A percentile compares a stretch with the other conserved stretches of the same genome.
phyloP scores from a whole-genome alignment of 2,329 filamentous ascomycete species.

The Pseudocercospora eumusae region DNA sequence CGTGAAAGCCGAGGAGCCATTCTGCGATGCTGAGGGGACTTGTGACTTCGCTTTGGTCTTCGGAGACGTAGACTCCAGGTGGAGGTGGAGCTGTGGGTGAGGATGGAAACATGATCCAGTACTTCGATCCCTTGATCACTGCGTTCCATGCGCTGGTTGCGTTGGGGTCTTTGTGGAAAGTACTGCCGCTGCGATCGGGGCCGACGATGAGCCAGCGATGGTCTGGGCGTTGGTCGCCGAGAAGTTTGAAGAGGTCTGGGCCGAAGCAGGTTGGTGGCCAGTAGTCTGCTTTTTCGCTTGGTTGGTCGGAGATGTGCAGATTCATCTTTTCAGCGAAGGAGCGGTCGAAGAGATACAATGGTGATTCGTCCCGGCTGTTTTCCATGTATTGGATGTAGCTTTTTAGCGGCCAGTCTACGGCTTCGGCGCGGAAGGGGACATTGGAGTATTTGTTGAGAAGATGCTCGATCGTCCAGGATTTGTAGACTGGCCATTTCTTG shows the following conservation, averaged over 20 bases:
- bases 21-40: slow-evolving; percentile 94
- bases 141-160: slow-evolving; percentile 88
- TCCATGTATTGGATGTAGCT: slow-evolving; percentile 82
- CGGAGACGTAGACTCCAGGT: slow-evolving; percentile 85
- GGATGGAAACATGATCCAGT: slow-evolving; percentile 98
- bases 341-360: slow-evolving; percentile 88
- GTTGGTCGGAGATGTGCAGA: slow-evolving; percentile 54
- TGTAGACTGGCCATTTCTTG: slow-evolving; percentile 75
- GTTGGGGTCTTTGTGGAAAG: slow-evolving; percentile 80
- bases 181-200: slow-evolving; percentile 82
- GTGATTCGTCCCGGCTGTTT: slow-evolving; percentile 71
- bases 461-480: slow-evolving; percentile 69
- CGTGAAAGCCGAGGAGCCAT: slow-evolving; percentile 88
- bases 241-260: slow-evolving; percentile 76
- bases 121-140: slow-evolving; percentile 84
- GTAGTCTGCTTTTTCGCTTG: slow-evolving; percentile 60
- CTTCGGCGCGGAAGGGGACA: slow-evolving; percentile 80
- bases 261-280: slow-evolving; percentile 83
- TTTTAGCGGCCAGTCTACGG: slow-evolving; percentile 86
- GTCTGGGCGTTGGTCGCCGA: slow-evolving; percentile 77
- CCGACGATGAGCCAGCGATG: slow-evolving; percentile 92
- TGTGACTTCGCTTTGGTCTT: slow-evolving; percentile 89
- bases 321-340: slow-evolving; percentile 84
- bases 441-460: slow-evolving; percentile 66
- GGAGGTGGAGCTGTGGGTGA: slow-evolving; percentile 63